Conservation (phyloP, 805 yeast species). For the Metschnikowia santaceciliae region DNA sequence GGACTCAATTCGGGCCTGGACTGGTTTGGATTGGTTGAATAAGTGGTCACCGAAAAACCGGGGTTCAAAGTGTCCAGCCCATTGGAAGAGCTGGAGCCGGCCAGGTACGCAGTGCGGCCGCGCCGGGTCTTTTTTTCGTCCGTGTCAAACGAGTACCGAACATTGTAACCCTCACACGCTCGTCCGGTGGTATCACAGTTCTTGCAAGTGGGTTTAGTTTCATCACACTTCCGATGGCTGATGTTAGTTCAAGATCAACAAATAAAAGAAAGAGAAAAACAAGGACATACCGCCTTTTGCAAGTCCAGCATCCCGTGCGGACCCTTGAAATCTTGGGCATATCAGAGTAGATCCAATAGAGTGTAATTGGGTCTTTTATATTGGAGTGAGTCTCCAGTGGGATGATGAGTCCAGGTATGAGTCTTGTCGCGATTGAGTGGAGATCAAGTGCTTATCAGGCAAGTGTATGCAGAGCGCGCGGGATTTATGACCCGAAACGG, state of each 20-base stretch:
- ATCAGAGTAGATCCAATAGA: too few relatives aligned
- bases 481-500: neutral
- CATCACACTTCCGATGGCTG: constrained; percentile 56
- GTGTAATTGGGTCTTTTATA: too few relatives aligned
- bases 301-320: constrained; percentile 57
- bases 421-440: neutral
- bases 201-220: constrained; percentile 47
- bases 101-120: neutral
- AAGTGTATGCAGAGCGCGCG: neutral
- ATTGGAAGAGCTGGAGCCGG: too few relatives aligned
- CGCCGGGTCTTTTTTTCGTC: neutral
- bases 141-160: constrained; percentile 47
- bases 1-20: too few relatives aligned
- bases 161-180: constrained; percentile 48
- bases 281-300: constrained; percentile 43
- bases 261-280: too few relatives aligned
- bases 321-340: constrained; percentile 46
- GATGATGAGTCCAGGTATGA: too few relatives aligned
- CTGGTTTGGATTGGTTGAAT: too few relatives aligned
- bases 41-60: neutral
- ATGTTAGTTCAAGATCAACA: constrained; percentile 9
- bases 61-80: neutral
- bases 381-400: too few relatives aligned
- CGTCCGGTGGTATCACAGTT: constrained; percentile 45
- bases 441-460: neutral